These are phyloP conservation scores for Cenococcum geophilum DNA, from an alignment of 495 filamentous ascomycete genomes.

Conservation along the genomic window DNA sequence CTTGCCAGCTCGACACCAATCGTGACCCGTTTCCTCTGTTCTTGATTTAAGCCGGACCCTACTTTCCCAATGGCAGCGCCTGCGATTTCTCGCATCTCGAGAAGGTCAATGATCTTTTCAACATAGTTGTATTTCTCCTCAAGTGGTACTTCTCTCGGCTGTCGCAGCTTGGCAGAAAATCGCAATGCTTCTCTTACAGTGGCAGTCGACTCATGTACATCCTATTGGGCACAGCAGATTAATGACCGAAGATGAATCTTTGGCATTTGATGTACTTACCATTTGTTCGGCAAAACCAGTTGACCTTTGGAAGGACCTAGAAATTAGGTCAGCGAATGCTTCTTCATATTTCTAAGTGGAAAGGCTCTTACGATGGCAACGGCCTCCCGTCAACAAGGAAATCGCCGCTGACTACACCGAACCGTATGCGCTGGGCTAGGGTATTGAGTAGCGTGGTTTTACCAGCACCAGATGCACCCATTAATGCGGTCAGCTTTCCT, in stretches of 20 bases:
- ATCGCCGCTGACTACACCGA: conserved; percentile 50
- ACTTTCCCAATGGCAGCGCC: conserved; percentile 47
- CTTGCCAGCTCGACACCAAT: conserved; percentile 64
- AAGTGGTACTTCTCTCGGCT: conserved; percentile 45
- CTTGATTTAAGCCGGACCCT: conserved; percentile 51
- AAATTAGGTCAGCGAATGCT: background rate
- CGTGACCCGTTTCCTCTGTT: conserved; percentile 59
- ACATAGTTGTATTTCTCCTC: conserved; percentile 57
- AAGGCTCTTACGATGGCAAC: conserved; percentile 17
- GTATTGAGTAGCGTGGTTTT: conserved; percentile 65
- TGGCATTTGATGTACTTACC: background rate
- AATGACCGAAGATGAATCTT: background rate
- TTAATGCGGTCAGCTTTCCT: conserved; percentile 64
- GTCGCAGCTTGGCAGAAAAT: conserved; percentile 55
- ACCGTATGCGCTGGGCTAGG: conserved; percentile 50
- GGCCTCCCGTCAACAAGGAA: conserved; percentile 51
- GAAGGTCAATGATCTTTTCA: conserved; percentile 51
- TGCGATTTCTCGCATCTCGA: conserved; percentile 48
- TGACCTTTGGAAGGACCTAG: conserved; percentile 32
- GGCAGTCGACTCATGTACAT: conserved; percentile 52
- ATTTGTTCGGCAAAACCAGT: conserved; percentile 56
- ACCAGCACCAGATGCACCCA: conserved; percentile 62
- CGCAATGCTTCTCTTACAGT: conserved; percentile 59
- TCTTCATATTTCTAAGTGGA: background rate
- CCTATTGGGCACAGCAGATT: conserved; percentile 23